Conservation (phyloP, 148 eudicot genomes). For the Vaccinium macrocarpon region DNA sequence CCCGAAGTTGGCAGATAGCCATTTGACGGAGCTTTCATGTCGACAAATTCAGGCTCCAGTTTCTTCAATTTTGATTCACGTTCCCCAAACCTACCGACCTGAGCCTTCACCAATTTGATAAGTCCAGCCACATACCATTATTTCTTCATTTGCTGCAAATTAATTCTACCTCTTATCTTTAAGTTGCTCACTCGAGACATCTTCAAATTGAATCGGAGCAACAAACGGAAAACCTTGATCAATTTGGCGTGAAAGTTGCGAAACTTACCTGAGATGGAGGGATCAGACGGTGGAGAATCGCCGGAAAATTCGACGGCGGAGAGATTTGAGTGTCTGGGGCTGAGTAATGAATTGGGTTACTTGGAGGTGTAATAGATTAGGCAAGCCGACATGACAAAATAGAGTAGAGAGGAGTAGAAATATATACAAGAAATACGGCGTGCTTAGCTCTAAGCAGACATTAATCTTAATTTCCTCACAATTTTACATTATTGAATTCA, state of each 20-base stretch:
- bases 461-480: slow-evolving; percentile 6
- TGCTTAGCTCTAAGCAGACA: slow-evolving; percentile 42
- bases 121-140: background rate
- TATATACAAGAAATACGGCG: slow-evolving; percentile 19
- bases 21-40: slow-evolving; percentile 77
- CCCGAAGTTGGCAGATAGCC: slow-evolving; percentile 55
- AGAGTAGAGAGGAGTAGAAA: background rate
- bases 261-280: background rate
- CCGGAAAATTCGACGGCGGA: slow-evolving; percentile 25
- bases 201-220: background rate
- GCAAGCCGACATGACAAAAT: slow-evolving; percentile 46
- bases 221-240: background rate
- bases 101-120: background rate
- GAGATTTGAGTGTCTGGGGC: background rate
- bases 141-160: slow-evolving; percentile 3
- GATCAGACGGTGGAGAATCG: slow-evolving; percentile 19
- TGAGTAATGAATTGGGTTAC: background rate
- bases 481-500: slow-evolving; percentile 4
- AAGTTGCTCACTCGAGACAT: background rate
- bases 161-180: background rate
- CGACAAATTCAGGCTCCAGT: background rate
- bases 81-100: slow-evolving; percentile 2
- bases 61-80: slow-evolving; percentile 7
- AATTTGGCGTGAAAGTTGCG: background rate
- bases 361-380: background rate